A percentile compares a stretch with the other conserved stretches of the same genome.
phyloP scores from a whole-genome alignment of 164 flowering plant genomes.

The Cinnamomum chago region DNA sequence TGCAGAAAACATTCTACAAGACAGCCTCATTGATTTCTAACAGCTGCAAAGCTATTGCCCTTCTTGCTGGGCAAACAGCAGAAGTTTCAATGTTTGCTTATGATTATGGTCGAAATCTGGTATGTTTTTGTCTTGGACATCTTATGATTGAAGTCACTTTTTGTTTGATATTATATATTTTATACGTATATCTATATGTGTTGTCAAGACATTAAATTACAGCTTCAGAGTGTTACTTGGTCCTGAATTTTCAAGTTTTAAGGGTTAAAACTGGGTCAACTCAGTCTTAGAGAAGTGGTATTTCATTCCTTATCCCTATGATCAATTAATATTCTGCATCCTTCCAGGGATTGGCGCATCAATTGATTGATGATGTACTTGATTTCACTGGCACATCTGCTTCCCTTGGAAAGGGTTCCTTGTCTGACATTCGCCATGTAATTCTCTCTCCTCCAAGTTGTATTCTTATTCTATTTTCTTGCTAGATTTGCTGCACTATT shows the following conservation, averaged over 20 bases:
- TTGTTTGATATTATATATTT: background rate
- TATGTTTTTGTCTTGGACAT: slow-evolving; percentile 27
- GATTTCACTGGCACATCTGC: slow-evolving; percentile 96
- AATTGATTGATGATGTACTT: slow-evolving; percentile 88
- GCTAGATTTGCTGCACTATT: background rate
- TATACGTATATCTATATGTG: too few species aligned
- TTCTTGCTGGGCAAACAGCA: slow-evolving; percentile 86
- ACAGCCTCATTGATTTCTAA: slow-evolving; percentile 93
- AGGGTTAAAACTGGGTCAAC: background rate
- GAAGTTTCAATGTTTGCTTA: slow-evolving; percentile 81
- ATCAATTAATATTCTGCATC: background rate
- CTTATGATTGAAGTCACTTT: background rate
- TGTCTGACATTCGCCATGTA: slow-evolving; percentile 94
- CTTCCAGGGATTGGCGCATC: slow-evolving; percentile 91
- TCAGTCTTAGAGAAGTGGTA: background rate
- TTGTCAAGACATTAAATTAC: too few species aligned
- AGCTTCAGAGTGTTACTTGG: too few species aligned
- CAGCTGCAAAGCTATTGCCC: slow-evolving; percentile 91
- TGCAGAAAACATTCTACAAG: slow-evolving; percentile 93
- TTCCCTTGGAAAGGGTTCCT: slow-evolving; percentile 92
- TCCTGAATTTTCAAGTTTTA: background rate
- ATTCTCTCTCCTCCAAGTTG: slow-evolving; percentile 6
- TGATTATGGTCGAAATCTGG: slow-evolving; percentile 95
- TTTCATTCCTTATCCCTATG: background rate
- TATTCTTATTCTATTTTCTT: background rate